A percentile compares a stretch with the other conserved stretches of the same genome.
These are phyloP conservation scores for Juncus inflexus DNA, from an alignment of 176 grass and related monocot genomes.

Conservation along the genomic window DNA sequence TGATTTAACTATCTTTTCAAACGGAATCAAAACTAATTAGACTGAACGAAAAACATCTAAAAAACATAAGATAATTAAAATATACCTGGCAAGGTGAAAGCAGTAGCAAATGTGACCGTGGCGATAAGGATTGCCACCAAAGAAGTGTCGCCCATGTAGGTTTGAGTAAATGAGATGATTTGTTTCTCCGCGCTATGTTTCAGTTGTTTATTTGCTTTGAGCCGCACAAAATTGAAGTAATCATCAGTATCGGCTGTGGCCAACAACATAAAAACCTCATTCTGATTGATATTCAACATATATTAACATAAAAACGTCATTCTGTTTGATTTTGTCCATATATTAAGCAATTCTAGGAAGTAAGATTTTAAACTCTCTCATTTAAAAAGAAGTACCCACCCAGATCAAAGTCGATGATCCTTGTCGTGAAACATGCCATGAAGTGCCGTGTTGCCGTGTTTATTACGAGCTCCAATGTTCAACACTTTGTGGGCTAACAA, in stretches of 20 bases:
- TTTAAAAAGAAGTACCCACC: no score
- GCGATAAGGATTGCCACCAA: slow-evolving; percentile 22
- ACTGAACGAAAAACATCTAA: no score
- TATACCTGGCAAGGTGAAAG: slow-evolving; percentile 17
- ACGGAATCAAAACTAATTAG: no score
- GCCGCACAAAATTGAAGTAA: not conserved
- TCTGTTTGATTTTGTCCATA: no score
- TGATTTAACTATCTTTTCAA: no score
- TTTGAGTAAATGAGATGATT: slow-evolving; percentile 14
- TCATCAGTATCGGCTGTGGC: not conserved
- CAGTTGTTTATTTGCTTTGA: not conserved
- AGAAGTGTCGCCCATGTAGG: slow-evolving; percentile 31
- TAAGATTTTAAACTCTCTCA: not conserved
- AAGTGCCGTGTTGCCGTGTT: accelerated
- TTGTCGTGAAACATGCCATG: not conserved
- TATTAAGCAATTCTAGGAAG: not conserved
- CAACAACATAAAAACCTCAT: slow-evolving; percentile 18
- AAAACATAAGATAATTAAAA: no score
- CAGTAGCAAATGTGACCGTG: slow-evolving; percentile 14
- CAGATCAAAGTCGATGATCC: slow-evolving; percentile 9
- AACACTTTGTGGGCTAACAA: not conserved
- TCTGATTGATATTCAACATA: slow-evolving; percentile 4
- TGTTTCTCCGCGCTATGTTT: slow-evolving; percentile 11
- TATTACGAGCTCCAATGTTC: not conserved
- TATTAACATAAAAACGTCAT: not conserved